Percentiles rank a stretch among this genome's conserved stretches.
phyloP scores from a whole-genome alignment of 495 filamentous ascomycete species.

The Daldinia decipiens region DNA sequence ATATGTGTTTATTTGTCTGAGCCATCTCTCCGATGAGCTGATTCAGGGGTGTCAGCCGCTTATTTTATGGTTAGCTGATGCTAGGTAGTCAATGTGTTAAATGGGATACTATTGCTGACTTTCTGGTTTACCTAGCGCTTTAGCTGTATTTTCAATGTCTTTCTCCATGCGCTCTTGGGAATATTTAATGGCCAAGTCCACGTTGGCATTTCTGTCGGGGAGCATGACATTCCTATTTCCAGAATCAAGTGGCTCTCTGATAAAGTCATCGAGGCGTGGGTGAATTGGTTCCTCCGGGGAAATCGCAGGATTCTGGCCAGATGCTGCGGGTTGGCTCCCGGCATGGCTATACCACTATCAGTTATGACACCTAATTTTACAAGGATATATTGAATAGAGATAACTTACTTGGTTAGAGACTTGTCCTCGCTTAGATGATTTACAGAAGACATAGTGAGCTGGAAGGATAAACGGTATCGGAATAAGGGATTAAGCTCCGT shows the following conservation, averaged over 20 bases:
- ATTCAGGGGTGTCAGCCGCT: neutral
- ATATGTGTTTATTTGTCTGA: neutral
- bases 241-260: constrained; percentile 11
- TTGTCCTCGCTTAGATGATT: neutral
- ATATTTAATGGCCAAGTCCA: neutral
- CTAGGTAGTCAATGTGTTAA: neutral
- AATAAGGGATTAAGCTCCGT: neutral
- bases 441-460: constrained; percentile 10
- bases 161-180: constrained; percentile 3
- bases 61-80: constrained; percentile 4
- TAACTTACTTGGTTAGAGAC: constrained; percentile 2
- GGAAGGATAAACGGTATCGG: neutral
- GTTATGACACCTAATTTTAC: neutral
- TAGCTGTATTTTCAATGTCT: neutral
- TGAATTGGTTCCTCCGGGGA: neutral
- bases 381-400: neutral
- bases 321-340: neutral
- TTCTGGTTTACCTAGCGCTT: neutral
- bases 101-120: neutral
- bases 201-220: constrained; percentile 7
- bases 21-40: neutral
- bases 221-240: constrained; percentile 33
- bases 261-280: constrained; percentile 24
- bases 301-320: neutral
- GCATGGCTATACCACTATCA: neutral